Evolutionary conservation across 805 yeast species (phyloP), one percentile per base, ranked within the genome.

Genomic region (Saccharomycopsis schoenii): DNA sequence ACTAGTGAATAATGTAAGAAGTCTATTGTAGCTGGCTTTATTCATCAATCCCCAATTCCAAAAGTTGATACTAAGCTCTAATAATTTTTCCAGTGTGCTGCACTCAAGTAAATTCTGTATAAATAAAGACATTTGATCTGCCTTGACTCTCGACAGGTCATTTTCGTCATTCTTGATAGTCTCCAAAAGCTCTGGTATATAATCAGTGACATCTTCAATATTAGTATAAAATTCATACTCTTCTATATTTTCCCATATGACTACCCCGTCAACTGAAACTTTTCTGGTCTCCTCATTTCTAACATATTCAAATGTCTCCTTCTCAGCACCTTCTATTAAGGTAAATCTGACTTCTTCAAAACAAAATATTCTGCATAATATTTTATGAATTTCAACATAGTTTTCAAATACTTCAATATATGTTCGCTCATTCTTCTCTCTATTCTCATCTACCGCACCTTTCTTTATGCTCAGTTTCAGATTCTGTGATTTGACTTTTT

Each of bases 11-110:
- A 82, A 83, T 58, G 78, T 80, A 57, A 82, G 67, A 8, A 91
- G 68, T 65, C 89, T 76, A 64, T 83, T 80, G 56, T 78, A 80
- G 0, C 96, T 83, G 0, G 94, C 91, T 69, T 86, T 89, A 67
- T 88, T 88, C 68, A 85, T 81, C 25, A 89, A 71, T 9, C 71
- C 72, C n/a, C 71, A 65, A 2, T 63, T 59, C 81, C 86, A 80
- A 69, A 80, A 85, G 9, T 74, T 76, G 15, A 69, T 62, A 0
- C 78, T 80, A 4, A 80, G 70, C 2, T 73, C 70, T 62, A 84
- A 87, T 19, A 85, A 72, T 19, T 79, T 84, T 56, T 77, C 74
- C 9, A 76, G 81, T 0, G 80, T 74, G 2, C 72, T 68, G 0
- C 79, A 79, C 4, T 68, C 68, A 59, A 80, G 81, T 47, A 83